Evolutionary conservation across 2,329 filamentous ascomycete species (phyloP).

Genomic region (Erysiphe neolycopersici): DNA sequence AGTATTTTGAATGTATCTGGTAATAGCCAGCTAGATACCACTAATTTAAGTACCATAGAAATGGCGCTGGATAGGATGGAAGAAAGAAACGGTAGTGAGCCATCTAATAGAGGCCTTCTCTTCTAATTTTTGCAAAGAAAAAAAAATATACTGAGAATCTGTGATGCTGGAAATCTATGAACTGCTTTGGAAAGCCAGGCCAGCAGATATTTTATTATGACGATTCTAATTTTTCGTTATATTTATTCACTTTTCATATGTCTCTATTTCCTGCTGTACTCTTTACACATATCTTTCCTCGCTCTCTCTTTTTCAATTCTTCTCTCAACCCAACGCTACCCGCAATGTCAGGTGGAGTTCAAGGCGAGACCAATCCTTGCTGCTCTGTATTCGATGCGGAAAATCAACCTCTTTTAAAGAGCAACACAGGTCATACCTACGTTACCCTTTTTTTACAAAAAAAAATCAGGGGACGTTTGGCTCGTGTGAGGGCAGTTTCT

Average conservation of each 20-base stretch:
- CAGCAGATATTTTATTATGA: background rate
- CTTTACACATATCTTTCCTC: background rate
- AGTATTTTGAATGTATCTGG: background rate
- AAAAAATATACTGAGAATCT: conserved; percentile 5
- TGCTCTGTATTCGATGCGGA: conserved; percentile 53
- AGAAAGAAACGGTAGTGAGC: conserved; percentile 3
- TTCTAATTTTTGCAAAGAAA: conserved; percentile 1
- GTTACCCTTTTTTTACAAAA: background rate
- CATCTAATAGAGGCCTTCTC: background rate
- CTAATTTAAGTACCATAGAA: conserved; percentile 26
- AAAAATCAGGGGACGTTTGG: background rate
- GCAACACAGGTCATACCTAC: background rate
- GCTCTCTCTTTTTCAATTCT: background rate
- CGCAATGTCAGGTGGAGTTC: conserved; percentile 52
- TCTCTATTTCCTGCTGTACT: background rate
- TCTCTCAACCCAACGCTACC: conserved; percentile 12
- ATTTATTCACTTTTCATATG: too few species aligned
- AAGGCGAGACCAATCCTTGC: conserved; percentile 51
- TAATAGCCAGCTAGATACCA: conserved; percentile 24
- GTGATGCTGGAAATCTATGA: conserved; percentile 3
- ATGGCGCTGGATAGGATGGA: conserved; percentile 30
- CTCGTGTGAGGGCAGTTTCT: background rate
- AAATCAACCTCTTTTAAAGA: conserved; percentile 17
- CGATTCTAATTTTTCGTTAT: too few species aligned
- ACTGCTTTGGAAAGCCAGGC: conserved; percentile 1